Percentiles rank a stretch among this genome's conserved stretches.
Evolutionary conservation across 257 asterid genomes (phyloP).

Genomic region (Nicotiana attenuata): DNA sequence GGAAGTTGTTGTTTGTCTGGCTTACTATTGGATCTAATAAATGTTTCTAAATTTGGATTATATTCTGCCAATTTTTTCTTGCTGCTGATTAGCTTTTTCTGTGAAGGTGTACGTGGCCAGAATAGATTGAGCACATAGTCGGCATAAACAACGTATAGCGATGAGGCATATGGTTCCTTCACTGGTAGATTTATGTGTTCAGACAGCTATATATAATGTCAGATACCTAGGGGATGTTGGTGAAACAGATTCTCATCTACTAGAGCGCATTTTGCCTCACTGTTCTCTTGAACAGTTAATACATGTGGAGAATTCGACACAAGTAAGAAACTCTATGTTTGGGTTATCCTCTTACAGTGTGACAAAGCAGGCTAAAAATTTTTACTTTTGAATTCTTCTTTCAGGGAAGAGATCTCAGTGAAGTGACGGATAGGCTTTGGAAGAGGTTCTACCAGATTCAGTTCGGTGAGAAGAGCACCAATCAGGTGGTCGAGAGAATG

Average conservation of each 20-base stretch:
- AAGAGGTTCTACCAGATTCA: slow-evolving; percentile 48
- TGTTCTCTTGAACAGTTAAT: slow-evolving; percentile 69
- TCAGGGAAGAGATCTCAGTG: slow-evolving; percentile 85
- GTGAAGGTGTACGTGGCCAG: slow-evolving; percentile 9
- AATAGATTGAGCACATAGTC: slow-evolving; percentile 8
- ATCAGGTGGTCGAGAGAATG: slow-evolving; percentile 46
- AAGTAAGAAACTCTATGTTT: slow-evolving; percentile 34
- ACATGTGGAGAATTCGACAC: slow-evolving; percentile 65
- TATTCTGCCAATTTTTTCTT: background rate
- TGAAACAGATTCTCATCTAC: slow-evolving; percentile 60
- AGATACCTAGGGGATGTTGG: slow-evolving; percentile 89
- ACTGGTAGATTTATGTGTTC: slow-evolving; percentile 74
- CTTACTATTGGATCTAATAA: background rate
- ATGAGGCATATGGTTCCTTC: slow-evolving; percentile 49
- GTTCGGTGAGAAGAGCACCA: slow-evolving; percentile 52
- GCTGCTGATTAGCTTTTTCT: background rate
- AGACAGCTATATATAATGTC: slow-evolving; percentile 59
- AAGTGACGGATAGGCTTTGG: slow-evolving; percentile 69
- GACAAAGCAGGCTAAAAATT: background rate
- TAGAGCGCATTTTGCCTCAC: slow-evolving; percentile 74
- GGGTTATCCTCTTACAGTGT: background rate
- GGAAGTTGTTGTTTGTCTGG: background rate
- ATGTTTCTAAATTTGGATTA: background rate
- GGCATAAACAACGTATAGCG: background rate
- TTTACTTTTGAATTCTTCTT: slow-evolving; percentile 3